Base-by-base conservation (phyloP, 176 grass and related monocot species). In the Aegilops bicornis region DNA sequence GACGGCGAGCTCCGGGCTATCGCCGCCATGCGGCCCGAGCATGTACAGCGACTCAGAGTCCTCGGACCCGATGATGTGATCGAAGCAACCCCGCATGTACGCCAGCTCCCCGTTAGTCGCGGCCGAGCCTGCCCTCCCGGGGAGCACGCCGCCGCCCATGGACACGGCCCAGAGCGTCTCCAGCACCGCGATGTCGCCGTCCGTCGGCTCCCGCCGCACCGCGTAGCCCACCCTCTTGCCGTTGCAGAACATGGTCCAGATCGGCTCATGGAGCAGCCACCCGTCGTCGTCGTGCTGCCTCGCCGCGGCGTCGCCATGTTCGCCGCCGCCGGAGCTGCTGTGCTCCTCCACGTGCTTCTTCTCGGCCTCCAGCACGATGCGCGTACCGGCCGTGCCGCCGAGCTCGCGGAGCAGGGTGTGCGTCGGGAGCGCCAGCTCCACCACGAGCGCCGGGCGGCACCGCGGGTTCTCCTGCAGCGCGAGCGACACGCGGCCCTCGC, bases 1-100 rank as follows among this genome's bases (percentile, higher is more conserved):
- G 67, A 98, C 81, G 84, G 91, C 92, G 79, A 98, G 90, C 81
- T 98, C 93, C 15, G 93, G 90, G 52, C 89, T 89, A 60, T 93
- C 88, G 10, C 64, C 83, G 16, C 91, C 90, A 5, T 92, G 91
- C 61, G 93, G 93, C 7, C 86, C 86, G 64, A 98, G 62, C 93
- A 95, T 95, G 86, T 98, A 94, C 4, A 98, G 68, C 32, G 96
- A 91, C 82, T 98, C 96, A 8, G 96, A 95, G 76, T 98, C 91
- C 65, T 47, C 13, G 7, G 93, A 98, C 1, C 96, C 93, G 20
- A 98, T 79, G 45, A 90, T 75, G 79, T 93, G 90, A 40, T 98
- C 96, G 74, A 98, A 98, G 87, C 73, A 86, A 15, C 93, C 93
- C 16, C 93, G 85, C 78, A 98, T 88, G 84, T 98, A 98, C 19